A percentile compares a stretch with the other conserved stretches of the same genome.
phyloP scores from a whole-genome alignment of 2,329 filamentous ascomycete species.

The Waltergamsia citrina region DNA sequence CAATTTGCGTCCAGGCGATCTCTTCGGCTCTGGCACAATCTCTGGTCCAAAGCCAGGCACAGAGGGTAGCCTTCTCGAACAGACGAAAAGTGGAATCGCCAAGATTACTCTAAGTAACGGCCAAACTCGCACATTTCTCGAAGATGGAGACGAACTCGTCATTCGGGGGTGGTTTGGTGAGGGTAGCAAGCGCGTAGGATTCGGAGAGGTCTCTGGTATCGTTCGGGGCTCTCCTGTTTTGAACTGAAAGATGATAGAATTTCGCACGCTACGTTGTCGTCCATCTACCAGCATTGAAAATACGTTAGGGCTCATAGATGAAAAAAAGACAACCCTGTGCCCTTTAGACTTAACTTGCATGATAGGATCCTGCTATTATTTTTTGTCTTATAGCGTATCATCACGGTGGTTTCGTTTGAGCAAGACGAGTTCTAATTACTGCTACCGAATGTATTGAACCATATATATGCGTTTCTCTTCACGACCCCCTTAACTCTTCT shows the following conservation, averaged over 20 bases:
- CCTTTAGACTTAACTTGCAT: too few relatives aligned
- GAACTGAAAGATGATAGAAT: too few relatives aligned
- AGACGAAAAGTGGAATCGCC: constrained; percentile 58
- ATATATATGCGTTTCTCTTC: too few relatives aligned
- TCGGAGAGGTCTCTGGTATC: constrained; percentile 61
- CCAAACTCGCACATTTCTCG: constrained; percentile 59
- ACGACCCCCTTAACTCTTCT: constrained; percentile 10
- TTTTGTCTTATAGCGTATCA: too few relatives aligned
- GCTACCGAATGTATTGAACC: too few relatives aligned
- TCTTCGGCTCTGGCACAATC: constrained; percentile 45
- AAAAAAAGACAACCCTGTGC: too few relatives aligned
- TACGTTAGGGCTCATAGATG: too few relatives aligned
- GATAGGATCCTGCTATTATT: too few relatives aligned
- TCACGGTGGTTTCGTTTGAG: too few relatives aligned
- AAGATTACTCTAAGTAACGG: constrained; percentile 51
- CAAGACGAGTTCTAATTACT: too few relatives aligned
- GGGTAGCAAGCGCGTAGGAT: constrained; percentile 61
- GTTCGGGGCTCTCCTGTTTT: constrained; percentile 27
- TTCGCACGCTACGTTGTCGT: too few relatives aligned
- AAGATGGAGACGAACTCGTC: constrained; percentile 63
- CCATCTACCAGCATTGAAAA: too few relatives aligned
- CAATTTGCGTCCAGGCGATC: constrained; percentile 57
- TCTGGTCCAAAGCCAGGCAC: constrained; percentile 45
- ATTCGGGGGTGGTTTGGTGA: constrained; percentile 55
- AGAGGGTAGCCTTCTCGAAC: constrained; percentile 63